Evolutionary conservation across 2,329 filamentous ascomycete genomes (phyloP).

Genomic region (Clonostachys solani): DNA sequence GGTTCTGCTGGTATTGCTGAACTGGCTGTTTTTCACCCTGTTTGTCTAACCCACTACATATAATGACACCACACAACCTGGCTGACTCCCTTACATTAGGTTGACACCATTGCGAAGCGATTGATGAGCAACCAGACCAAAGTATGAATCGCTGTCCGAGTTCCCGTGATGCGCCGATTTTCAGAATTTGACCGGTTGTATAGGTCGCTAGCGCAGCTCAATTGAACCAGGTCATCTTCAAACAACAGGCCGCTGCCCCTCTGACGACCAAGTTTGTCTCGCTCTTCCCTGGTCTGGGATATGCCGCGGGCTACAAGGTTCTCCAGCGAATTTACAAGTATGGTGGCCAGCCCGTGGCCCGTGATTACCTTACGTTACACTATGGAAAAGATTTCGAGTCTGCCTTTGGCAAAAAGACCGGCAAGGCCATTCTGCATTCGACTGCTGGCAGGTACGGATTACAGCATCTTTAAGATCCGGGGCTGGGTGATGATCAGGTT

Average conservation of each 20-base stretch:
- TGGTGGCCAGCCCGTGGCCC: slow-evolving; percentile 90
- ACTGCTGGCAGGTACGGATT: slow-evolving; percentile 75
- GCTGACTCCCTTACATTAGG: slow-evolving; percentile 39
- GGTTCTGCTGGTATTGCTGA: slow-evolving; percentile 92
- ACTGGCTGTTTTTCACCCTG: slow-evolving; percentile 87
- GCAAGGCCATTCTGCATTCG: slow-evolving; percentile 97
- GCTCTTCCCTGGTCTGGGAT: slow-evolving; percentile 93
- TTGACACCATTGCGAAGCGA: slow-evolving; percentile 97
- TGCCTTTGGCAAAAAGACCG: slow-evolving; percentile 92
- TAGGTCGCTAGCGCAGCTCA: slow-evolving; percentile 40
- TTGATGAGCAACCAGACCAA: slow-evolving; percentile 93
- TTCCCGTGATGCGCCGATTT: neutral
- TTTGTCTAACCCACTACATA: slow-evolving; percentile 29
- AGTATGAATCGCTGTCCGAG: slow-evolving; percentile 11
- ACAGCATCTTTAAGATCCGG: neutral
- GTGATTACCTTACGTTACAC: slow-evolving; percentile 80
- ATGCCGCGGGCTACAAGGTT: slow-evolving; percentile 96
- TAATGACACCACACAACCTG: neutral
- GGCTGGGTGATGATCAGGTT: neutral
- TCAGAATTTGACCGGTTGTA: neutral
- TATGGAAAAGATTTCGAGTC: slow-evolving; percentile 80
- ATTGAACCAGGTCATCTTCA: slow-evolving; percentile 92
- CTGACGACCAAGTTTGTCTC: slow-evolving; percentile 80
- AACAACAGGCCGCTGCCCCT: slow-evolving; percentile 73
- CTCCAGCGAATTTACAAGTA: slow-evolving; percentile 99